phyloP scores from a whole-genome alignment of 352 stramenopile species.

The Pythium dissotocum region DNA sequence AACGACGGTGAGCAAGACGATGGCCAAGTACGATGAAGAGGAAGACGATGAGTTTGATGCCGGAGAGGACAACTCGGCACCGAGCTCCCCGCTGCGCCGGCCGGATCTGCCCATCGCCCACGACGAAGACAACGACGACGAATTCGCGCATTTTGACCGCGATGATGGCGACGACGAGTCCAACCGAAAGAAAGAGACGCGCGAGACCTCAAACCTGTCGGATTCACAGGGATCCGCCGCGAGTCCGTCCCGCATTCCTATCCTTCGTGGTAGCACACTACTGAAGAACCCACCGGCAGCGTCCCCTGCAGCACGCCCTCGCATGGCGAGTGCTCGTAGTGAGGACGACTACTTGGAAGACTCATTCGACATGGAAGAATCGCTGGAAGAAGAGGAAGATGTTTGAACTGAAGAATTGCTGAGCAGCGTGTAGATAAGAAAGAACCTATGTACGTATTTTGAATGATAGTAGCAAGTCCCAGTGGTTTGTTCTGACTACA shows the following conservation, averaged over 20 bases:
- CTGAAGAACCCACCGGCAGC: slow-evolving; percentile 6
- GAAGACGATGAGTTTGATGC: slow-evolving; percentile 22
- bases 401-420: background rate
- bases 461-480: too few relatives aligned
- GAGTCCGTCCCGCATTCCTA: slow-evolving; percentile 26
- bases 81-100: background rate
- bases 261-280: slow-evolving; percentile 20
- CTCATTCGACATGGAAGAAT: slow-evolving; percentile 78
- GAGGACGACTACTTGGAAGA: slow-evolving; percentile 60
- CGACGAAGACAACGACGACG: slow-evolving; percentile 26
- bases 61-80: background rate
- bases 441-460: too few relatives aligned
- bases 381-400: slow-evolving; percentile 32
- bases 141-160: slow-evolving; percentile 31
- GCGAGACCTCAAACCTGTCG: slow-evolving; percentile 6
- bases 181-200: background rate
- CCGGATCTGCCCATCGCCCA: background rate
- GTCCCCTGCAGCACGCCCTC: background rate
- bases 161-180: slow-evolving; percentile 5
- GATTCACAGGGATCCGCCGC: slow-evolving; percentile 13
- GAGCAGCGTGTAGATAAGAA: too few relatives aligned
- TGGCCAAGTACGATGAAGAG: slow-evolving; percentile 12
- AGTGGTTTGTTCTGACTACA: too few relatives aligned
- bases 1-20: background rate
- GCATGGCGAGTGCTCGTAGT: slow-evolving; percentile 20